phyloP scores from a whole-genome alignment of 176 grass and related monocot genomes.

The Musa beccarii region DNA sequence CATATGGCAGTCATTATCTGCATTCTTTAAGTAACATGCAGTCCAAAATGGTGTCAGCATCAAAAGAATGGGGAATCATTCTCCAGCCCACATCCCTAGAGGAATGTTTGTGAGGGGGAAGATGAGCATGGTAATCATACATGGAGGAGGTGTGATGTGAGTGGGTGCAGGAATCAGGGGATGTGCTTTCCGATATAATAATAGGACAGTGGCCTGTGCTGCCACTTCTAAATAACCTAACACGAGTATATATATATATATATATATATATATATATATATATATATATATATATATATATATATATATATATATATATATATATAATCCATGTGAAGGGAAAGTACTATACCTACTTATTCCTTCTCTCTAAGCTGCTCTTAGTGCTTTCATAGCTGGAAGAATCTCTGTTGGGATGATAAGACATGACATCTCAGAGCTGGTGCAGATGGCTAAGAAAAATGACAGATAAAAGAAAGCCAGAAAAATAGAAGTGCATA shows the following conservation, averaged over 20 bases:
- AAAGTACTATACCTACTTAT: constrained; percentile 41
- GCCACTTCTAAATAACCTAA: too few species aligned
- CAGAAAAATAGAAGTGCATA: not conserved
- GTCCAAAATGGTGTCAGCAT: constrained; percentile 9
- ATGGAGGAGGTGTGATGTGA: not conserved
- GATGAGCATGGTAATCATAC: not conserved
- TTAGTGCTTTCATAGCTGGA: constrained; percentile 12
- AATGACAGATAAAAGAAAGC: constrained; percentile 28
- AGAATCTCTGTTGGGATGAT: constrained; percentile 25
- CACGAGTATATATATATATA: not conserved
- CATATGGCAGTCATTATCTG: too few species aligned
- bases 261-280: too few species aligned
- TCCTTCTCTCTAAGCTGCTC: constrained; percentile 31
- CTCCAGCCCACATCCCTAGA: constrained; percentile 38
- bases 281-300: too few species aligned
- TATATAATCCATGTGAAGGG: constrained; percentile 30
- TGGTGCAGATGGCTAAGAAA: constrained; percentile 28
- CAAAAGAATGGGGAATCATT: constrained; percentile 22
- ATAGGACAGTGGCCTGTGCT: too few species aligned
- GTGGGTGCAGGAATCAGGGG: too few species aligned
- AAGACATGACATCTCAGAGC: constrained; percentile 64
- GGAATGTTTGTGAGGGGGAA: constrained; percentile 44
- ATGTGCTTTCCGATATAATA: too few species aligned
- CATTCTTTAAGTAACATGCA: too few species aligned
- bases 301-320: too few species aligned